phyloP scores from a whole-genome alignment of 2,329 filamentous ascomycete genomes.

The Pseudohalonectria lignicola region DNA sequence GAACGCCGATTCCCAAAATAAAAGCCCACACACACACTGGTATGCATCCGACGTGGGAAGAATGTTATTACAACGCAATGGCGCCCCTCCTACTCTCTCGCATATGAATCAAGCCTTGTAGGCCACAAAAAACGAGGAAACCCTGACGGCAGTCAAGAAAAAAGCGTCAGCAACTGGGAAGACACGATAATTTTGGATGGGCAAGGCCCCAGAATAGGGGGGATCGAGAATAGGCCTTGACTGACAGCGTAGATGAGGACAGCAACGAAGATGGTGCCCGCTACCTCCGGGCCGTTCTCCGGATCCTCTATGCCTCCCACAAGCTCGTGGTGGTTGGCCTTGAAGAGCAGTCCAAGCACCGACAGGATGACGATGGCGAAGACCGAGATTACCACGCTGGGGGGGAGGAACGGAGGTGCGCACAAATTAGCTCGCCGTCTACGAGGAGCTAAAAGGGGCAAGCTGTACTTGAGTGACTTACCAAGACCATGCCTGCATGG shows the following conservation, averaged over 20 bases:
- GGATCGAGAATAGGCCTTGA: constrained; percentile 16
- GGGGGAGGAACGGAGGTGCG: constrained; percentile 1
- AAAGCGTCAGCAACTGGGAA: not conserved
- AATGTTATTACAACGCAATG: constrained; percentile 66
- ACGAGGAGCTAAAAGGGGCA: too few relatives aligned
- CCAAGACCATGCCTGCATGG: constrained; percentile 93
- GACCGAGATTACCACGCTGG: constrained; percentile 61
- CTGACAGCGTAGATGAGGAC: constrained; percentile 83
- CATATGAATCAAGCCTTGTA: constrained; percentile 78
- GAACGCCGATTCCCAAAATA: too few relatives aligned
- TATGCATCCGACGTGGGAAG: too few relatives aligned
- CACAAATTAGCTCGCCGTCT: not conserved
- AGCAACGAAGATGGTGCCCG: constrained; percentile 75
- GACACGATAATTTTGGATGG: not conserved
- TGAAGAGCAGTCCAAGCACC: constrained; percentile 60
- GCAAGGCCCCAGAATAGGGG: not conserved
- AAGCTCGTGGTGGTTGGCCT: constrained; percentile 70
- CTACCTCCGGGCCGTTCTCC: constrained; percentile 65
- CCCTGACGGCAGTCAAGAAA: too few relatives aligned
- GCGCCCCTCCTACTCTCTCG: constrained; percentile 74
- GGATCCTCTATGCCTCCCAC: constrained; percentile 65
- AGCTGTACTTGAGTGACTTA: too few relatives aligned
- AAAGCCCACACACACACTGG: too few relatives aligned
- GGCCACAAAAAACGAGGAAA: constrained; percentile 85
- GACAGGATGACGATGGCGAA: constrained; percentile 57